A percentile compares a stretch with the other conserved stretches of the same genome.
These are phyloP conservation scores for Cynanchum wilfordii DNA, from an alignment of 257 asterid species.

Conservation along the genomic window DNA sequence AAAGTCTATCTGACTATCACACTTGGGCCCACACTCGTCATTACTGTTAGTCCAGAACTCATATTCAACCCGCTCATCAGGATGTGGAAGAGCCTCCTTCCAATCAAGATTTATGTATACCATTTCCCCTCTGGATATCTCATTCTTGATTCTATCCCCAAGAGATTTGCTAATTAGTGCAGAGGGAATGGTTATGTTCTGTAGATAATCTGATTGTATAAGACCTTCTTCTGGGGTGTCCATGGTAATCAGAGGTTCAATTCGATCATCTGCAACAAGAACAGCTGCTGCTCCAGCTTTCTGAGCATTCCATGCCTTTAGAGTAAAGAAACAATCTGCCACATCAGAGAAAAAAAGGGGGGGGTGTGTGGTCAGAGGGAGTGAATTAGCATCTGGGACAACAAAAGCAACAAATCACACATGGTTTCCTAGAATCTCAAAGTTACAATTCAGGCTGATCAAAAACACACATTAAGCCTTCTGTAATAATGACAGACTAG, in stretches of 20 bases:
- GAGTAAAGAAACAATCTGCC: slow-evolving; percentile 76
- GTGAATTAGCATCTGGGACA: background rate
- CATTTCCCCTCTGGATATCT: slow-evolving; percentile 60
- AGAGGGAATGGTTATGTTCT: slow-evolving; percentile 76
- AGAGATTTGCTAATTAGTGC: slow-evolving; percentile 78
- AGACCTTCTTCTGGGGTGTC: slow-evolving; percentile 81
- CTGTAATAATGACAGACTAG: background rate
- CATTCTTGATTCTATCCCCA: slow-evolving; percentile 71
- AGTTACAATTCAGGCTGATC: background rate
- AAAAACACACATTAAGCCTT: background rate
- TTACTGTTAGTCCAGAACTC: slow-evolving; percentile 95
- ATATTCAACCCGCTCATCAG: slow-evolving; percentile 89
- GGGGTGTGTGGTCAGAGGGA: background rate
- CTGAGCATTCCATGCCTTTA: slow-evolving; percentile 96
- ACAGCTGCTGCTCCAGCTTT: slow-evolving; percentile 94
- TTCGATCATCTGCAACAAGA: slow-evolving; percentile 79
- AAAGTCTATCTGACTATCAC: slow-evolving; percentile 77
- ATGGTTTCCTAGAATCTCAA: background rate
- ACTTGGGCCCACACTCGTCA: slow-evolving; percentile 88
- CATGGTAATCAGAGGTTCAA: slow-evolving; percentile 83
- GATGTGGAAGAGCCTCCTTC: slow-evolving; percentile 97
- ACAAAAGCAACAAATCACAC: background rate
- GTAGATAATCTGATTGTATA: slow-evolving; percentile 57
- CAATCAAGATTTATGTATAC: slow-evolving; percentile 82
- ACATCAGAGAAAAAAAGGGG: slow-evolving; percentile 17